Base-by-base conservation (phyloP, 1,139 yeast species). In the Spathaspora jeffriesii region DNA sequence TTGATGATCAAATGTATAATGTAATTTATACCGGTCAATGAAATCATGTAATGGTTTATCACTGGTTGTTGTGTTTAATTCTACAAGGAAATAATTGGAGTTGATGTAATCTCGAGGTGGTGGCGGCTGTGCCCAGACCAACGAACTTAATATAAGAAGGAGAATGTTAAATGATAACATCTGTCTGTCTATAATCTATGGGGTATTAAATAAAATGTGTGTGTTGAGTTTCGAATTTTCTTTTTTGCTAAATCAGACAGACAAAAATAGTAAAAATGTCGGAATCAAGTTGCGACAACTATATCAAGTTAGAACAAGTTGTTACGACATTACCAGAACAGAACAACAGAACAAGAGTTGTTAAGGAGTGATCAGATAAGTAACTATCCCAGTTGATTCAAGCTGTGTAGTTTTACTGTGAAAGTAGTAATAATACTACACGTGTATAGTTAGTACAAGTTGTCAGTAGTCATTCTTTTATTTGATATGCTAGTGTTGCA, bases 21-120 rank as follows among this genome's bases (percentile, higher is more conserved):
- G 57, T 13, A 59, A 58, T 13, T 77, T 71, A 60, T 76, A 69
- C n/a, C 55, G 47, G 1, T 56, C 36, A 5, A 71, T 64, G 53
- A 78, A 74, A 15, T 58, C 59, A 10, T 56, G 56, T 23, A 71
- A 63, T 13, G 73, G 68, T 42, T 52, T 49, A 43, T 52, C 61
- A 34, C 66, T 56, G 10, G 28, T 31, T 30, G 65, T 49, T 5
- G 77, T 70, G 53, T 76, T 71, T n/a, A 78, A 46, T 54, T 84
- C 89, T 30, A 85, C 71, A 11, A 85, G 74, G 53, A 84, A 82
- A 63, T 85, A 85, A 53, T 79, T 71, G 40, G 67, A 65, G 30
- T 52, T 51, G 9, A 59, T 68, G 55, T 68, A 75, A 59, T 80
- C 79, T 53, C 76, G 62, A 7, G 51, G 38, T 5, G 73, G 74